Evolutionary conservation across 768 basidiomycete species (phyloP).

Genomic region (Zangia roseola): DNA sequence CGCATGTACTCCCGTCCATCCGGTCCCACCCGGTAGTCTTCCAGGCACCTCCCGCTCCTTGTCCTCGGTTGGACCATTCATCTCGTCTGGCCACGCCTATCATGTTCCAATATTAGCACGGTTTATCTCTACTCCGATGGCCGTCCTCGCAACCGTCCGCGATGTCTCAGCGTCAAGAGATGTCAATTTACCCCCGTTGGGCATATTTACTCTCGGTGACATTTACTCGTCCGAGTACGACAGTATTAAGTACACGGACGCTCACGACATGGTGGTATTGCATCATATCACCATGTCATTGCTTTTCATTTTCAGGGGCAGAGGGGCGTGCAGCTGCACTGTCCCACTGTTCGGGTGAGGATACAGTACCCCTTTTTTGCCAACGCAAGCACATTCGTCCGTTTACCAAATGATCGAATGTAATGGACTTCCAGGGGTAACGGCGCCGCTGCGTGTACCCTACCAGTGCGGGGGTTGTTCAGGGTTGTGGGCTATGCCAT

Average conservation of each 20-base stretch:
- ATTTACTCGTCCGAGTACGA: background rate
- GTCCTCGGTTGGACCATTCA: background rate
- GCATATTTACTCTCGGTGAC: constrained; percentile 4
- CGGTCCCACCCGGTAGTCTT: constrained; percentile 1
- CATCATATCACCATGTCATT: background rate
- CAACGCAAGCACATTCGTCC: too few species aligned
- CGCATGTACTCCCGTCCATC: constrained; percentile 14
- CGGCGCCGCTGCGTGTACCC: too few species aligned
- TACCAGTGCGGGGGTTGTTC: too few species aligned
- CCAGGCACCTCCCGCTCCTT: background rate
- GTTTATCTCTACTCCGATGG: background rate
- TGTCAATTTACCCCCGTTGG: constrained; percentile 4
- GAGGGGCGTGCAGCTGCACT: too few species aligned
- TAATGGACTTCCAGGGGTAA: too few species aligned
- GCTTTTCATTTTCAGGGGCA: constrained; percentile 2
- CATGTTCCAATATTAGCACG: constrained; percentile 9
- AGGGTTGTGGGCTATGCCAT: too few species aligned
- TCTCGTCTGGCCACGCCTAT: background rate
- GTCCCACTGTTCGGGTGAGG: too few species aligned
- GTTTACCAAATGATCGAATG: too few species aligned
- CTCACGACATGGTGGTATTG: background rate
- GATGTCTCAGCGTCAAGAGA: constrained; percentile 9
- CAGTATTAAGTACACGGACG: too few species aligned
- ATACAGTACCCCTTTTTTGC: too few species aligned
- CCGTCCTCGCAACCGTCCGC: constrained; percentile 4